Percentiles rank a stretch among this genome's conserved stretches.
Evolutionary conservation across 495 filamentous ascomycete species (phyloP).

Genomic region (Polyplosphaeria fusca): DNA sequence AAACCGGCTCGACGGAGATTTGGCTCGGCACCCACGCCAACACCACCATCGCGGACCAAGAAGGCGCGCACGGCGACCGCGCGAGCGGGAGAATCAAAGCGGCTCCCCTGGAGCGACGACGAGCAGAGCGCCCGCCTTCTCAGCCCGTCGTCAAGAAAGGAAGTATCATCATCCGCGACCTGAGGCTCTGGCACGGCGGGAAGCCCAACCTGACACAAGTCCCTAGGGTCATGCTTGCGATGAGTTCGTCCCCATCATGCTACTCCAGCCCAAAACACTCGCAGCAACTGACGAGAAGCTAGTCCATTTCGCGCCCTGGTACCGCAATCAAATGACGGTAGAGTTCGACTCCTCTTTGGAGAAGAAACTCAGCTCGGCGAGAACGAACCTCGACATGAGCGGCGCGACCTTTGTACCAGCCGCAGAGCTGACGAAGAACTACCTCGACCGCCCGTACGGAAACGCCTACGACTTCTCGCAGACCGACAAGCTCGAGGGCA

Average conservation of each 20-base stretch:
- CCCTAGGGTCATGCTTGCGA: conserved; percentile 56
- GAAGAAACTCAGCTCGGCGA: conserved; percentile 22
- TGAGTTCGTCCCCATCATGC: conserved; percentile 46
- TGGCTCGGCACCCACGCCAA: conserved; percentile 57
- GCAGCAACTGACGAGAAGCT: not conserved
- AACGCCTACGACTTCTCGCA: conserved; percentile 32
- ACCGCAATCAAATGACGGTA: conserved; percentile 51
- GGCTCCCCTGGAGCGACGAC: conserved; percentile 44
- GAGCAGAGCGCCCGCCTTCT: conserved; percentile 44
- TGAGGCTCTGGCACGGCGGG: conserved; percentile 60
- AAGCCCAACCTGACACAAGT: conserved; percentile 53
- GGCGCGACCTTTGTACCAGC: conserved; percentile 9
- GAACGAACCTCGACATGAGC: conserved; percentile 15
- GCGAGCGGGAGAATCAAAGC: conserved; percentile 50
- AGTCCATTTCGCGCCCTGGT: conserved; percentile 46
- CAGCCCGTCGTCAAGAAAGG: conserved; percentile 54
- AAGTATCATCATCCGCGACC: conserved; percentile 53
- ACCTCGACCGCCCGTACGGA: conserved; percentile 30
- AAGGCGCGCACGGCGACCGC: conserved; percentile 48
- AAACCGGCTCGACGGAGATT: conserved; percentile 59
- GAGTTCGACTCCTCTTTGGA: conserved; percentile 49
- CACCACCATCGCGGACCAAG: conserved; percentile 44
- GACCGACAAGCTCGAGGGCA: conserved; percentile 13
- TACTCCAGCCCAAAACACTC: not conserved
- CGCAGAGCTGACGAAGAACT: conserved; percentile 19